Base-by-base conservation (phyloP, 2,329 filamentous ascomycete species). In the Ambrosiella xylebori region DNA sequence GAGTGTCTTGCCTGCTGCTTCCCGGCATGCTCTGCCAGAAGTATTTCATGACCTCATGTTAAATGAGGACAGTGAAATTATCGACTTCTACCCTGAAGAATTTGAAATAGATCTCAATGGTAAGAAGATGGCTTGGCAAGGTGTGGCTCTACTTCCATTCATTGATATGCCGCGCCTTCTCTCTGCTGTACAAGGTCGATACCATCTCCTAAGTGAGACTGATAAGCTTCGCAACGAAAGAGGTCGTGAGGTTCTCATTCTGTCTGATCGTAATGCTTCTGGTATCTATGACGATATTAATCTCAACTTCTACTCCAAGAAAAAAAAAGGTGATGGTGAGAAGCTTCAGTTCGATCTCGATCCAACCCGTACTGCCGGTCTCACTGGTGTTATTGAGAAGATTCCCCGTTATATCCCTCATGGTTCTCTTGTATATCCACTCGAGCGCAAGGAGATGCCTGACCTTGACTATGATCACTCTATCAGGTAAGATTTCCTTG, bases 111-210 rank as follows among this genome's bases (percentile, higher is more conserved):
- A 98, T 69, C 73, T 97, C 47, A 98, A 98, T 64, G 93, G 93
- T 57, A 97, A 97, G 74, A 98, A 97, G 68, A 94, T 96, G 72
- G 88, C 89, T 0, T 98, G 94, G 93, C 91, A 97, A 69, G 93
- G 93, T 62, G 85, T 98, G 57, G 89, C 88, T 2, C 74, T 98
- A 17, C 76, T 98, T 39, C 93, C 93, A 0, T 98, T 97, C 69
- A 98, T 98, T 65, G 90, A 98, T 65, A 93, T 95, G 76, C 82
- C 84, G 56, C 82, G 90, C 57, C 74, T 98, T 15, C 74, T 98
- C 7, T 76, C 78, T 15, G 91, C 91, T 7, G 91, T 97, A 74
- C 78, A 81, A 53, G 84, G 82, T 62, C 88, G 86, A 65, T 95
- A 96, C 66, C 86, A 85, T 6, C 73, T 87, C 12, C 74, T 98